Evolutionary conservation across 176 grass and related monocot genomes (phyloP), one percentile per base, ranked within the genome.

Genomic region (Triticum urartu): DNA sequence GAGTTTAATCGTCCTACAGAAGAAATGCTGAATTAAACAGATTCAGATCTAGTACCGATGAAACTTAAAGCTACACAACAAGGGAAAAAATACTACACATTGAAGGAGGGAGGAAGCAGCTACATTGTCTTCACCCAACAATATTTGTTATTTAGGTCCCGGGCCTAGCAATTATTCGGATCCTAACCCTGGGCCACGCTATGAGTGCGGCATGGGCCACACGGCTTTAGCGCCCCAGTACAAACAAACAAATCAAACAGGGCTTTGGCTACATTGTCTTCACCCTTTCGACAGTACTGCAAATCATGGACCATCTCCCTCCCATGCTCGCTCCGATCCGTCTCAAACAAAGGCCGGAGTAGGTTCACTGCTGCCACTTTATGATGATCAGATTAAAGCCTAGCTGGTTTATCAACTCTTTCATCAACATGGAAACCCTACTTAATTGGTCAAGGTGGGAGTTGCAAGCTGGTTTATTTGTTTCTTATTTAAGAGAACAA

Each of bases 161-260:
- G 63, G 30, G 3, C 76, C 26, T 63, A 80, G 14, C 62, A 84
- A 91, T 81, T 32, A 88, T 87, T 84, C 17, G 48, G 68, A 48
- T 50, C 74, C 81, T 79, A 68, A 70, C 36, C 54, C 65, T 66
- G 80, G 58, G 43, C 74, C 80, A 83, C 32, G 43, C 58, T 58
- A 83, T 74, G 66, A 83, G 69, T 73, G 80, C 56, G 61, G 39
- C 60, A 45, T 61, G 80, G 85, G 47, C 25, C 81, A 80, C 52
- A 36, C 34, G 26, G 42, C n/a, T 22, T 75, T 68, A 64, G 32
- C 75, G 28, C 28, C 28, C 28, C 75, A 18, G 48, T 65, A 70
- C 6, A 80, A 91, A 80, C 14, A 75, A 91, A 80, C 81, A 84
- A 80, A 91, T 88, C 81, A 77, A 68, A 42, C 67, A 61, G 81